phyloP scores from a whole-genome alignment of 352 stramenopile species.

The Phytophthora sp. region DNA sequence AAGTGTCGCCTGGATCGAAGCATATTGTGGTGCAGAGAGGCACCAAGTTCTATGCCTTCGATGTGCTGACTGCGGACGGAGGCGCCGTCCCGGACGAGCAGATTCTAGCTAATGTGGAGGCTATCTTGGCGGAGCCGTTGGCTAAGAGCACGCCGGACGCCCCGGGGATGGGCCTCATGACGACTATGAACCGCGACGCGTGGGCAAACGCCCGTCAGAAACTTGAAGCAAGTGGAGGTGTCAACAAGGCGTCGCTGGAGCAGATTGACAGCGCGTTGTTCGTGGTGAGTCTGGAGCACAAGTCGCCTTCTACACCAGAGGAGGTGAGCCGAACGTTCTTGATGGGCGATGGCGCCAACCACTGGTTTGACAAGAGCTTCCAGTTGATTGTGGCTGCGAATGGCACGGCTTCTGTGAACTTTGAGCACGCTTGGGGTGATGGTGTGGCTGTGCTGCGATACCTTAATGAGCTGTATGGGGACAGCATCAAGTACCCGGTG shows the following conservation, averaged over 20 bases:
- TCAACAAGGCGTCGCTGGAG: conserved; percentile 76
- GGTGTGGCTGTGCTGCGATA: conserved; percentile 89
- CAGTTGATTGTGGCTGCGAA: conserved; percentile 88
- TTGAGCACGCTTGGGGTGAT: conserved; percentile 92
- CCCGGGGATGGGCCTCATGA: conserved; percentile 77
- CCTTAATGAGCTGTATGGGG: conserved; percentile 88
- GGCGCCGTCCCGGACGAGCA: conserved; percentile 67
- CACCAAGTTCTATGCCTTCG: conserved; percentile 87
- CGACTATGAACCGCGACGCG: conserved; percentile 82
- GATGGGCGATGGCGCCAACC: conserved; percentile 82
- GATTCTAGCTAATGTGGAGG: conserved; percentile 86
- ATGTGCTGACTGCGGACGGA: conserved; percentile 79
- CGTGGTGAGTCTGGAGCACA: conserved; percentile 81
- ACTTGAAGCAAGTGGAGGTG: conserved; percentile 47
- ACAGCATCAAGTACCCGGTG: conserved; percentile 79
- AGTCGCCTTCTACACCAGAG: conserved; percentile 52
- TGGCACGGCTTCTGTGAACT: conserved; percentile 86
- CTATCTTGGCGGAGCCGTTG: conserved; percentile 78
- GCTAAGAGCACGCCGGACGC: conserved; percentile 33
- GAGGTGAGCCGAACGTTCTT: conserved; percentile 84
- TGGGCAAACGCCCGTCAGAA: conserved; percentile 79
- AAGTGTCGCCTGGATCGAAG: conserved; percentile 60
- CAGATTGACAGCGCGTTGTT: conserved; percentile 90
- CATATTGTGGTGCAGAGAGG: conserved; percentile 90
- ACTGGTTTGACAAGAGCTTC: conserved; percentile 95